Base-by-base conservation (phyloP, 2,329 filamentous ascomycete species). In the Furcasterigmium furcatum region DNA sequence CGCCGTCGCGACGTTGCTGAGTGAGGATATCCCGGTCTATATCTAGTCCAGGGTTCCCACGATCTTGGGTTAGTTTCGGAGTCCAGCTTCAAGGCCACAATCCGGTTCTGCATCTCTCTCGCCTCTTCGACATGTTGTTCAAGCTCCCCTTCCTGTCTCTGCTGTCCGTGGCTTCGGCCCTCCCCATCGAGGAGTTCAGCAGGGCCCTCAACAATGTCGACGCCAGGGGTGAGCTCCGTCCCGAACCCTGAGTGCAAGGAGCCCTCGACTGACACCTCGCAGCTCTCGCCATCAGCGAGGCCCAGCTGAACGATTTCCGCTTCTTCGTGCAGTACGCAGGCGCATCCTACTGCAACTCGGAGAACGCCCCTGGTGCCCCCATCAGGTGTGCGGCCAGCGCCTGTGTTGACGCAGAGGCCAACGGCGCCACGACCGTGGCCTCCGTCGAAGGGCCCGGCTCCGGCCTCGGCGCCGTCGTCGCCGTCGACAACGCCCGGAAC, bases 331-430 rank as follows among this genome's bases (percentile, higher is more conserved):
- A 82, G 58, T 78, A 78, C 52, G 62, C 77, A 4, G 70, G 64
- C 2, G 73, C 77, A 4, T 65, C 72, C 3, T 79, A 79, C 60
- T 82, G 79, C 66, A 80, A 80, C 60, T 67, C 59, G 43, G 57
- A 70, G 3, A 61, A 55, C 10, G 32, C 60, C 2, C 52, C 64
- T 2, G 73, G 74, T 24, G 52, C 66, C 9, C 38, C 51, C 14
- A 53, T 82, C 18, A 59, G 58, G 30, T 82, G 79, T 59, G 40
- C 56, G n/a, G 57, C 61, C 9, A 51, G 62, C 43, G 62, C 58
- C 39, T 82, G 79, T 49, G 64, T 71, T 3, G 56, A 62, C 12
- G 64, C 80, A 22, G 58, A 66, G 52, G 58, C 64, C 27, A 66
- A 73, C 48, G 60, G 65, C 19, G 72, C 65, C 24, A 74, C 62